phyloP scores from a whole-genome alignment of 345 rosid species.

The Balakata baccata region DNA sequence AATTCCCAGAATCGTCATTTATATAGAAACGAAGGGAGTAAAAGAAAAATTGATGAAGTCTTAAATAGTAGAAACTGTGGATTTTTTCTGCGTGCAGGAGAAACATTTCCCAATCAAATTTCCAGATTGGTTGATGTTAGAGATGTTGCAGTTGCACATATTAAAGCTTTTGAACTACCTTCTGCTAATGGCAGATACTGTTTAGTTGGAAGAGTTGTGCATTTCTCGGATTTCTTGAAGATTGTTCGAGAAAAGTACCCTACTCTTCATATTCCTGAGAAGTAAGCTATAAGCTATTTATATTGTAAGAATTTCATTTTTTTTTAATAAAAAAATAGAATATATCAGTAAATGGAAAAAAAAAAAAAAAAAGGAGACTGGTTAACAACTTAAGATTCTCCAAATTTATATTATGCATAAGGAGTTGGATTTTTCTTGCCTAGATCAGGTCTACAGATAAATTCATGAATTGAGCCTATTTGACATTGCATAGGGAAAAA shows the following conservation, averaged over 20 bases:
- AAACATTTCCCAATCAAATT: conserved; percentile 1
- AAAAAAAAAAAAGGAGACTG: too few relatives aligned
- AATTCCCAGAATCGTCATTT: too few relatives aligned
- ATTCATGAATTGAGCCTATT: too few relatives aligned
- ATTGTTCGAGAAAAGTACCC: conserved; percentile 7
- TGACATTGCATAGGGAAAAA: too few relatives aligned
- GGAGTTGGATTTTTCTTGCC: too few relatives aligned
- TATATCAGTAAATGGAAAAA: too few relatives aligned
- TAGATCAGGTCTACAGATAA: too few relatives aligned
- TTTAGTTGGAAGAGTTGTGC: conserved; percentile 7
- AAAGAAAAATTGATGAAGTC: too few relatives aligned
- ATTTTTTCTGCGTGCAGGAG: conserved; percentile 1
- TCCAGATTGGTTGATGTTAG: conserved; percentile 8
- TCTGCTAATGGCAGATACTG: conserved; percentile 17
- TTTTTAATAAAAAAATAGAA: neutral
- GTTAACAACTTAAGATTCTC: too few relatives aligned
- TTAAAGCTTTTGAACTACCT: neutral
- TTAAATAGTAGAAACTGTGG: neutral
- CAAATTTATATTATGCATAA: too few relatives aligned
- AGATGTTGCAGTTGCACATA: conserved; percentile 14
- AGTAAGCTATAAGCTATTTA: conserved; percentile 8
- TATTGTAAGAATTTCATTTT: neutral
- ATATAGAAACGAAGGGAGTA: too few relatives aligned
- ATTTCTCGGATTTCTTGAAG: conserved; percentile 8
- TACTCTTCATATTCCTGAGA: neutral